A percentile compares a stretch with the other conserved stretches of the same genome.
Evolutionary conservation across 495 filamentous ascomycete species (phyloP).

Genomic region (Talaromyces adpressus): DNA sequence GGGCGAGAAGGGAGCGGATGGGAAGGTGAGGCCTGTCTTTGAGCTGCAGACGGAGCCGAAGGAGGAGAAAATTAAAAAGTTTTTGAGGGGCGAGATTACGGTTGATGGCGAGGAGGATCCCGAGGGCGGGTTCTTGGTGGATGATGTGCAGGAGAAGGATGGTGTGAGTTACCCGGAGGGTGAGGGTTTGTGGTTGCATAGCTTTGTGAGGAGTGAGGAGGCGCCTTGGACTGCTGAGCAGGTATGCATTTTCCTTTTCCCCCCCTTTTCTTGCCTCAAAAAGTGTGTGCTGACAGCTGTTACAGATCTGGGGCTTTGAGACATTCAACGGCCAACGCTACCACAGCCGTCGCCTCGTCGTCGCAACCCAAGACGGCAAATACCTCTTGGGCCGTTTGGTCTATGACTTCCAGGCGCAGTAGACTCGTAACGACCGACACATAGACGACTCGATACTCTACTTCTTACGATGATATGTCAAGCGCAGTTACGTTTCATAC

Average conservation of each 20-base stretch:
- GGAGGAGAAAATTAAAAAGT: constrained; percentile 38
- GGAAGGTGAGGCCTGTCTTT: constrained; percentile 27
- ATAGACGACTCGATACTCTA: neutral
- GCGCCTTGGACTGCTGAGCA: constrained; percentile 44
- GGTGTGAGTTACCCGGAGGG: constrained; percentile 30
- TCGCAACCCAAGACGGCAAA: constrained; percentile 52
- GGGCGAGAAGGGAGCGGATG: constrained; percentile 26
- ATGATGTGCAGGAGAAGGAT: constrained; percentile 16
- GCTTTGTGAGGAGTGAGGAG: constrained; percentile 34
- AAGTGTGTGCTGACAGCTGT: constrained; percentile 6
- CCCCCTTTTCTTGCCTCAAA: neutral
- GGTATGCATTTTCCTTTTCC: constrained; percentile 17
- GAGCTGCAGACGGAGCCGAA: constrained; percentile 32
- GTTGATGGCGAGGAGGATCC: constrained; percentile 25
- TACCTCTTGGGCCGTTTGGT: constrained; percentile 61
- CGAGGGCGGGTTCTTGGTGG: constrained; percentile 29
- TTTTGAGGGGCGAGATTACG: constrained; percentile 34
- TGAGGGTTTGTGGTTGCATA: constrained; percentile 37
- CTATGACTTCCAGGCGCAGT: constrained; percentile 49
- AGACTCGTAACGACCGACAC: neutral
- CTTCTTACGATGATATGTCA: neutral
- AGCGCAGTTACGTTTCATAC: neutral
- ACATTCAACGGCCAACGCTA: constrained; percentile 51
- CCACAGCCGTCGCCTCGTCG: constrained; percentile 59
- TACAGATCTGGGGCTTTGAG: constrained; percentile 59